Percentiles rank a stretch among this genome's conserved stretches.
phyloP scores from a whole-genome alignment of 2,329 filamentous ascomycete genomes.

The Colletotrichum eremochloae region DNA sequence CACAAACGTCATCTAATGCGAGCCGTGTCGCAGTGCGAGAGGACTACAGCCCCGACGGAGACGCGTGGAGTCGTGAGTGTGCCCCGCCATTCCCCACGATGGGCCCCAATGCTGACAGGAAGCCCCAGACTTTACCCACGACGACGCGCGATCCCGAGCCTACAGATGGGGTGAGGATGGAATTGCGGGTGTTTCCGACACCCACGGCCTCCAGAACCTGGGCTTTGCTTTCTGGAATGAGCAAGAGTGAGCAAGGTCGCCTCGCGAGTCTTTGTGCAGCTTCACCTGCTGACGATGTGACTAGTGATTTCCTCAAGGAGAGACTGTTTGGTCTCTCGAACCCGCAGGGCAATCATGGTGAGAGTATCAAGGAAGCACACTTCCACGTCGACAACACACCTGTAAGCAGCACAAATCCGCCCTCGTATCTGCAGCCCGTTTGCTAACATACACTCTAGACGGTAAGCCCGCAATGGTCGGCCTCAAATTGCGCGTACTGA shows the following conservation, averaged over 20 bases:
- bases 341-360: conserved; percentile 96
- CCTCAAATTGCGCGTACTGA: conserved; percentile 37
- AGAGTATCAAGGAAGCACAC: conserved; percentile 96
- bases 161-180: conserved; percentile 98
- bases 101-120: conserved; percentile 42
- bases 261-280: conserved; percentile 42
- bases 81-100: conserved; percentile 32
- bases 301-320: conserved; percentile 92
- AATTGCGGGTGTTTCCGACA: conserved; percentile 93
- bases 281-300: conserved; percentile 53
- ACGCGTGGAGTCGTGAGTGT: conserved; percentile 93
- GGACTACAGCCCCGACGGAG: conserved; percentile 90
- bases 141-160: conserved; percentile 87
- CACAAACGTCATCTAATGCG: conserved; percentile 22
- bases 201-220: conserved; percentile 91
- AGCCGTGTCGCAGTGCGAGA: conserved; percentile 75
- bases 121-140: conserved; percentile 86
- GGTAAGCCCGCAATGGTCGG: conserved; percentile 28
- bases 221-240: conserved; percentile 98
- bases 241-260: conserved; percentile 76
- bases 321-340: conserved; percentile 95
- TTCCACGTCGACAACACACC: conserved; percentile 97
- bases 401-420: conserved; percentile 51
- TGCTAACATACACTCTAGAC: conserved; percentile 37
- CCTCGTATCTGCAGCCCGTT: no score